Percentiles rank a stretch among this genome's conserved stretches.
Conservation (phyloP, 202 grass and related monocot genomes). For the Setaria italica region DNA sequence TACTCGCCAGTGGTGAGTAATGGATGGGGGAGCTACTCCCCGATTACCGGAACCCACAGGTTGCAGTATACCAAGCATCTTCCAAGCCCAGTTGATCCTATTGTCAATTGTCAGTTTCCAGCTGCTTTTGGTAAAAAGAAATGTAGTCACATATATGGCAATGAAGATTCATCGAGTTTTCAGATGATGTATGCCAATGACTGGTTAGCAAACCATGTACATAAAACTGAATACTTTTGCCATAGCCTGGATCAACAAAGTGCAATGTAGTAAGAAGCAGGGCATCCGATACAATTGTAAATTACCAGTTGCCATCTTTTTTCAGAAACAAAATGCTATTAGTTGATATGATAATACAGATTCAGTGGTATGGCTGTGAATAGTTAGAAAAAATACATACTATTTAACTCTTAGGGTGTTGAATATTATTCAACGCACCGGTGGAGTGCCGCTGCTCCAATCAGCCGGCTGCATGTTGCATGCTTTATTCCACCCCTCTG, state of each 20-base stretch:
- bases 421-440: no score
- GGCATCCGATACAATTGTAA: conserved; percentile 15
- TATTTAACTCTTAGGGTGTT: no score
- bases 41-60: background rate
- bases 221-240: conserved; percentile 21
- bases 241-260: background rate
- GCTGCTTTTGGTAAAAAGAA: conserved; percentile 17
- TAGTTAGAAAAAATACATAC: conserved; percentile 4
- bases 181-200: background rate
- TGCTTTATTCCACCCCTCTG: no score
- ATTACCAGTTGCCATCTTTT: conserved; percentile 3
- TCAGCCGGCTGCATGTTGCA: no score
- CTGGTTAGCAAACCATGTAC: conserved; percentile 8
- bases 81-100: background rate
- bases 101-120: conserved; percentile 21
- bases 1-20: background rate
- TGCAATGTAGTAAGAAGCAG: background rate
- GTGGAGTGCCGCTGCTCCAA: no score
- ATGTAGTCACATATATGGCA: background rate
- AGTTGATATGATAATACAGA: background rate
- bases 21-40: background rate
- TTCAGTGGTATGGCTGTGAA: background rate
- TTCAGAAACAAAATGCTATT: background rate
- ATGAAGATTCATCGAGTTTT: background rate
- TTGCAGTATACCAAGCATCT: background rate